These are phyloP conservation scores for Mangifera indica DNA, from an alignment of 345 rosid species.

Conservation along the genomic window DNA sequence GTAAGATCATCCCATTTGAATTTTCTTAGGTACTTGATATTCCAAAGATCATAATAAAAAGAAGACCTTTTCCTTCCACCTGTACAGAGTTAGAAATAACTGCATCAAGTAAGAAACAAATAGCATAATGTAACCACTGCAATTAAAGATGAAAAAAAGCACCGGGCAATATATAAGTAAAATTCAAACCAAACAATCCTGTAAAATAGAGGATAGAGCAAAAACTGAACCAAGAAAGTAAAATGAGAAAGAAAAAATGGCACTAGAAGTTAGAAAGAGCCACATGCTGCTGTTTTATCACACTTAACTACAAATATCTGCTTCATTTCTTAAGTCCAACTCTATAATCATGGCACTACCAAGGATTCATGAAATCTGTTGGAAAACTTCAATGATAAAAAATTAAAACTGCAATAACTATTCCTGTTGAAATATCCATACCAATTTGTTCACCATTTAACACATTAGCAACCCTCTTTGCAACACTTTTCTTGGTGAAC, in stretches of 20 bases:
- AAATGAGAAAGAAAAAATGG: background rate
- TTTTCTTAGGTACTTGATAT: conserved; percentile 88
- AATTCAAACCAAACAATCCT: background rate
- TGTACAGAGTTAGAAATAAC: conserved; percentile 18
- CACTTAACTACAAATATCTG: background rate
- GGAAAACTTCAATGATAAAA: background rate
- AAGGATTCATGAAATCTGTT: background rate
- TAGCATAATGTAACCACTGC: background rate
- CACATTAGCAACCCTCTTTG: conserved; percentile 79
- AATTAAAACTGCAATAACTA: background rate
- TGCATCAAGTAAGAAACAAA: no score
- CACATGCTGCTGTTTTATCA: background rate
- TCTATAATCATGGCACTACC: background rate
- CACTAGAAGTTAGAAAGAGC: background rate
- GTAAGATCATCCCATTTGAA: conserved; percentile 98
- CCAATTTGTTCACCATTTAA: conserved; percentile 93
- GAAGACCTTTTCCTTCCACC: conserved; percentile 91
- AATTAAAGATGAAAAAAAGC: background rate
- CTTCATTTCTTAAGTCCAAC: background rate
- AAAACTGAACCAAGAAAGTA: background rate
- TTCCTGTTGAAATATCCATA: conserved; percentile 22
- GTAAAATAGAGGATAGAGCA: background rate
- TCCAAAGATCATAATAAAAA: conserved; percentile 83
- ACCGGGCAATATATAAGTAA: background rate
- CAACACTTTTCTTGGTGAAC: conserved; percentile 67